Conservation (phyloP, 352 stramenopile genomes). For the Plasmopara muralis region DNA sequence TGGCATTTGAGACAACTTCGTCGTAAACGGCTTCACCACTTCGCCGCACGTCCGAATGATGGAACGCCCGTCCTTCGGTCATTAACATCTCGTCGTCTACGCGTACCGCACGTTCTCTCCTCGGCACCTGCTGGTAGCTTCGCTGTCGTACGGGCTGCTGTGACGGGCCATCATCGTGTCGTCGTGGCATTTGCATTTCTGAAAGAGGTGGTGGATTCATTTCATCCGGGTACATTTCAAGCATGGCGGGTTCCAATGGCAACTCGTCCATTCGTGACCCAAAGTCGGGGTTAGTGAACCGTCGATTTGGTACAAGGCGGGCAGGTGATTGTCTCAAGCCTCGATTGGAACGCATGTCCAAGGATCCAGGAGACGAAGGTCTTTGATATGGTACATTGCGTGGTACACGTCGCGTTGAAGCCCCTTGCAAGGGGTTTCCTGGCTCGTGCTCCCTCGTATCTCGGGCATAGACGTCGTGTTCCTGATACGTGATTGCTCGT, state of each 20-base stretch:
- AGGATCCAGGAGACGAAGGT: constrained; percentile 8
- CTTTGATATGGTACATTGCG: constrained; percentile 23
- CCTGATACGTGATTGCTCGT: constrained; percentile 9
- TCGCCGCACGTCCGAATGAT: constrained; percentile 13
- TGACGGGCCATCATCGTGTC: constrained; percentile 19
- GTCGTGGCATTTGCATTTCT: constrained; percentile 1
- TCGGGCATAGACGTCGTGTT: constrained; percentile 17
- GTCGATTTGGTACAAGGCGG: constrained; percentile 7
- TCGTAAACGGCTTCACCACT: constrained; percentile 20
- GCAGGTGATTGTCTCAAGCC: constrained; percentile 5
- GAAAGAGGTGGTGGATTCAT: background rate
- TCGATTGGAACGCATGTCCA: constrained; percentile 13
- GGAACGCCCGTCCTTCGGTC: constrained; percentile 8
- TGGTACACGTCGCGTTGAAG: constrained; percentile 29
- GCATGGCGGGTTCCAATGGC: constrained; percentile 16
- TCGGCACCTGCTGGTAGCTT: constrained; percentile 14
- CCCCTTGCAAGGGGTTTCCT: constrained; percentile 7
- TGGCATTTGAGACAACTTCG: constrained; percentile 11
- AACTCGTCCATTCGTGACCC: constrained; percentile 13
- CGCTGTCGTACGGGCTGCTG: constrained; percentile 15
- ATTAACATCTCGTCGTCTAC: constrained; percentile 10
- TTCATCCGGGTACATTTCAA: constrained; percentile 23
- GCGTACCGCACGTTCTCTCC: constrained; percentile 6
- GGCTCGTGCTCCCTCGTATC: constrained; percentile 12
- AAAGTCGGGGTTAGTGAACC: constrained; percentile 12